phyloP scores from a whole-genome alignment of 129 eudicot genomes.

The Saposhnikovia divaricata region DNA sequence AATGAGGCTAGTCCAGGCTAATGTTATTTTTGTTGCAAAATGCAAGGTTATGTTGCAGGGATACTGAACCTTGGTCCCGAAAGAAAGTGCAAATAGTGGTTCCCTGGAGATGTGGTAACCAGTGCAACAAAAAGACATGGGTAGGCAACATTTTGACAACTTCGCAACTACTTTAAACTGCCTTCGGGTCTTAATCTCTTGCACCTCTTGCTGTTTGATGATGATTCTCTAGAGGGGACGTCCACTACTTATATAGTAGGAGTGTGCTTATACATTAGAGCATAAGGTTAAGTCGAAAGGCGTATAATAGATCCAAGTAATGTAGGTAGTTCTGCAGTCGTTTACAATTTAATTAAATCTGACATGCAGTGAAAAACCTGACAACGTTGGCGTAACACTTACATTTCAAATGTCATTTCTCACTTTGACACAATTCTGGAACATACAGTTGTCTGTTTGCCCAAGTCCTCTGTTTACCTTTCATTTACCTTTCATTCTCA shows the following conservation, averaged over 20 bases:
- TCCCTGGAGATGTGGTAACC: conserved; percentile 48
- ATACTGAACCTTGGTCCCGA: conserved; percentile 37
- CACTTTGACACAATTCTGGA: too few species aligned
- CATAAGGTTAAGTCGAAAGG: background rate
- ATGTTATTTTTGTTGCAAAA: background rate
- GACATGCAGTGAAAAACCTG: background rate
- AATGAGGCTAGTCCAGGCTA: background rate
- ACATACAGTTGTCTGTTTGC: too few species aligned
- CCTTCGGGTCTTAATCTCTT: background rate
- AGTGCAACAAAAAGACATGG: conserved; percentile 41
- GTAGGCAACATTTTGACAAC: conserved; percentile 50
- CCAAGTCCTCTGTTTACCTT: too few species aligned
- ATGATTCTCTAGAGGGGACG: background rate
- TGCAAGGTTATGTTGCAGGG: background rate
- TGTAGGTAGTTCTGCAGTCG: background rate
- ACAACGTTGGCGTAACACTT: background rate
- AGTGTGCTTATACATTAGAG: background rate
- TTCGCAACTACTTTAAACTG: background rate
- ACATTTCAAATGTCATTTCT: background rate
- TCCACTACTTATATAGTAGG: background rate
- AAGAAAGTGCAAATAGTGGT: conserved; percentile 33
- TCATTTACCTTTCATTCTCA: too few species aligned
- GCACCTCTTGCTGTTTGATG: background rate
- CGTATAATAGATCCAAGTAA: background rate
- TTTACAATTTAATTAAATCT: background rate